Percentiles rank a stretch among this genome's conserved stretches.
phyloP scores from a whole-genome alignment of 768 basidiomycete genomes.

The Boletus subparvulus region DNA sequence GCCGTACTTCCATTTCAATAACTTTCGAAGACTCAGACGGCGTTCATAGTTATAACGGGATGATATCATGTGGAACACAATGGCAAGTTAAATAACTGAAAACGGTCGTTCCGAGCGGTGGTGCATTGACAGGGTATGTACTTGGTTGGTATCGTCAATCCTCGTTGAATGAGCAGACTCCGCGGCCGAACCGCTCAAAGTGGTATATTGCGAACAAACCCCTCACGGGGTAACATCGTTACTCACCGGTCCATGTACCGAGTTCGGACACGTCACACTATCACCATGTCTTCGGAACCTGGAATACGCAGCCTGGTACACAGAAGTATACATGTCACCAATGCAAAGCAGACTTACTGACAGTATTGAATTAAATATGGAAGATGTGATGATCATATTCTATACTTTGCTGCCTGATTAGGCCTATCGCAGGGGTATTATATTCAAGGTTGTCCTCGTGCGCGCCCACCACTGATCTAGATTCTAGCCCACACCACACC shows the following conservation, averaged over 20 bases:
- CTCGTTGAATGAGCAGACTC: background rate
- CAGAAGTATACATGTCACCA: background rate
- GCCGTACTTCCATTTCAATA: constrained; percentile 14
- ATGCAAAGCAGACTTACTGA: background rate
- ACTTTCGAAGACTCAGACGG: constrained; percentile 4
- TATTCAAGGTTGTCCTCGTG: constrained; percentile 12
- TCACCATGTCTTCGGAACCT: background rate
- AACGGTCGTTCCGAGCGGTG: background rate
- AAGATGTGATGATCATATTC: constrained; percentile 4
- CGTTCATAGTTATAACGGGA: constrained; percentile 17
- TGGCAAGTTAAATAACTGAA: background rate
- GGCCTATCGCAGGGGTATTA: constrained; percentile 2
- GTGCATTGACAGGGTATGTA: background rate
- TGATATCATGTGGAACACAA: background rate
- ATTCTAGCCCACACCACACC: constrained; percentile 14
- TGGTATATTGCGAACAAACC: background rate
- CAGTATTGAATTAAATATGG: background rate
- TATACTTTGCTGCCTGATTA: constrained; percentile 1
- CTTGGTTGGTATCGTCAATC: background rate
- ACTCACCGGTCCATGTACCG: background rate
- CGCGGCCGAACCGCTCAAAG: background rate
- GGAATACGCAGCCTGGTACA: background rate
- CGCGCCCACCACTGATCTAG: constrained; percentile 15
- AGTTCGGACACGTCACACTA: background rate
- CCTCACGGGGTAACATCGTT: background rate